Evolutionary conservation across 2,329 filamentous ascomycete genomes (phyloP).

Genomic region (Pseudocercospora crystallina): DNA sequence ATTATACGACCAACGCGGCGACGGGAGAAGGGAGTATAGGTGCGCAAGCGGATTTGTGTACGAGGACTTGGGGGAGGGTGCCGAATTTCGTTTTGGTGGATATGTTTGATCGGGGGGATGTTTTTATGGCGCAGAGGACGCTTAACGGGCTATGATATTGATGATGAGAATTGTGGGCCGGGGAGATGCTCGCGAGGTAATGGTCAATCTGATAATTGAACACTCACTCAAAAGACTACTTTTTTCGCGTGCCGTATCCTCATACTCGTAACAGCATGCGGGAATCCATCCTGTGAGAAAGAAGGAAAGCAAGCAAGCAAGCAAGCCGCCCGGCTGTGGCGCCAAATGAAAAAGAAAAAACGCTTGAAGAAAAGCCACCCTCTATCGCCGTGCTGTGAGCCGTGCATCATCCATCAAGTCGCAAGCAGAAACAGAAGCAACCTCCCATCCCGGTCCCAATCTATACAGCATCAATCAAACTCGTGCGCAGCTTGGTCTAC

Average conservation of each 20-base stretch:
- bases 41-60: conserved; percentile 42
- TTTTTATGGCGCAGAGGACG: conserved; percentile 41
- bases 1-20: conserved; percentile 44
- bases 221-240: not conserved
- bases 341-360: too few species aligned
- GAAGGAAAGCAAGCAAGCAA: too few species aligned
- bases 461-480: not conserved
- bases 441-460: too few species aligned
- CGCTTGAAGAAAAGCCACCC: too few species aligned
- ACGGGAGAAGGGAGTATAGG: conserved; percentile 48
- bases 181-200: too few species aligned
- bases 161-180: too few species aligned
- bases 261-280: too few species aligned
- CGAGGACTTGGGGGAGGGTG: conserved; percentile 35
- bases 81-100: conserved; percentile 48
- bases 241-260: too few species aligned
- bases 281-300: not conserved
- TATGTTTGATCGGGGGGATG: conserved; percentile 46
- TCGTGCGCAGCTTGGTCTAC: conserved; percentile 13
- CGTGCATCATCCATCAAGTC: too few species aligned
- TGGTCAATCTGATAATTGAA: not conserved
- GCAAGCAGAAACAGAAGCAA: too few species aligned
- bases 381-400: too few species aligned
- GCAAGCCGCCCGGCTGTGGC: too few species aligned
- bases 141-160: conserved; percentile 35